Base-by-base conservation (phyloP, 1,284 basidiomycete species). In the Moniliella sp. region DNA sequence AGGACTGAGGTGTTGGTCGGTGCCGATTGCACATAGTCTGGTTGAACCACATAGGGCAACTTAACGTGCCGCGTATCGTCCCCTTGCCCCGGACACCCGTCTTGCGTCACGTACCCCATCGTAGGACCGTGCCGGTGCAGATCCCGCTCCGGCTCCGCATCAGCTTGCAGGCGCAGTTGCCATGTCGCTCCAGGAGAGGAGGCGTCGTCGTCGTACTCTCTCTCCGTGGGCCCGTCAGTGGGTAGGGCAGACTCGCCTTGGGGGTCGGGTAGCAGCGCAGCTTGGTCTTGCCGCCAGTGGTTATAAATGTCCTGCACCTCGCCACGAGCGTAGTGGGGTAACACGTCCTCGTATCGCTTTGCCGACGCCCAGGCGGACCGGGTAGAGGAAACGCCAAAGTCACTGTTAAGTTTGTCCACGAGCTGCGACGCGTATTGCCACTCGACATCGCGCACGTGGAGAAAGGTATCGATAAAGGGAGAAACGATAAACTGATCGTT, bases 91-190 rank as follows among this genome's bases (percentile, higher is more conserved):
- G 36, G 31, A 28, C 43, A 50, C 12, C 33, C 36, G 34, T 57
- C 55, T 3, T 45, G 43, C n/a, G 55, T 58, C n/a, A 53, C 46
- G 25, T 58, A 58, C n/a, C 55, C 55, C 0, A 58, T 32, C 12
- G 50, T 50, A 15, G 38, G 33, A 40, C 15, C 34, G 40, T 25
- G 36, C 33, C 30, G 40, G 21, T 15, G 34, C 35, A 25, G 42
- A n/a, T n/a, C n/a, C n/a, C n/a, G n/a, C n/a, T n/a, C n/a, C n/a
- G n/a, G n/a, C 35, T 27, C 40, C 35, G 25, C 35, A 14, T 39
- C 45, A 12, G 47, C 46, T 11, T 42, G 43, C 23, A 33, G 39
- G 28, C 48, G 44, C 8, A 51, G 25, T 28, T 40, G 30, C 18
- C 37, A 35, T 1, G 43, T 25, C 25, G 40, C 40, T 21, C 33